Evolutionary conservation across 768 basidiomycete species (phyloP).

Genomic region (Floccularia luteovirens): DNA sequence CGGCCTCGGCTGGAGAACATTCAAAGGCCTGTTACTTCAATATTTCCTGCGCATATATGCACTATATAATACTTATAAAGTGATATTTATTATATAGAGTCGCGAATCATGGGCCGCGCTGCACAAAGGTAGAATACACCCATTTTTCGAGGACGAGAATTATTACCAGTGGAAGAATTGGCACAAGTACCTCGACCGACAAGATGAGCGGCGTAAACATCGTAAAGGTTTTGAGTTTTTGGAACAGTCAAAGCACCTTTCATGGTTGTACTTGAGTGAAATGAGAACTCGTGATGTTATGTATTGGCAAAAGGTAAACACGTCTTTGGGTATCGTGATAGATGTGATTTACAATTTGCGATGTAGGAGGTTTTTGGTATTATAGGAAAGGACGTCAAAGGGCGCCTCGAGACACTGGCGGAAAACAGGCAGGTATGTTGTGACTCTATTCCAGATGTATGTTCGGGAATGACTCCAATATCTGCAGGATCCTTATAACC

Average conservation of each 20-base stretch:
- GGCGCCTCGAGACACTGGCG: slow-evolving; percentile 17
- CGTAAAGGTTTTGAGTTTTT: slow-evolving; percentile 24
- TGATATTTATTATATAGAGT: slow-evolving; percentile 18
- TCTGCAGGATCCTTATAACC: slow-evolving; percentile 28
- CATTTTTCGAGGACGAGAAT: slow-evolving; percentile 30
- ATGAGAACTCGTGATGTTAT: slow-evolving; percentile 24
- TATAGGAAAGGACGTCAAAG: slow-evolving; percentile 17
- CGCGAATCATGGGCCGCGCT: slow-evolving; percentile 37
- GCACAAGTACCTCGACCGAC: slow-evolving; percentile 32
- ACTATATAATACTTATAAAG: too few species aligned
- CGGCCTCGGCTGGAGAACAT: slow-evolving; percentile 26
- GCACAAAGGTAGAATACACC: slow-evolving; percentile 26
- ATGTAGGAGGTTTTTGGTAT: slow-evolving; percentile 24
- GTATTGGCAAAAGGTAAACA: slow-evolving; percentile 22
- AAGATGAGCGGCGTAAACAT: slow-evolving; percentile 23
- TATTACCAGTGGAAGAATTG: slow-evolving; percentile 36
- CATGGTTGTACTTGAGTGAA: slow-evolving; percentile 27
- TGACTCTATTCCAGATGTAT: not conserved
- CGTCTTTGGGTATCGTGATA: not conserved
- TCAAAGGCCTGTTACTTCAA: slow-evolving; percentile 21
- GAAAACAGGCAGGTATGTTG: slow-evolving; percentile 21
- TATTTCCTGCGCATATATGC: not conserved
- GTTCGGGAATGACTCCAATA: not conserved
- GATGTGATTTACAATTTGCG: not conserved
- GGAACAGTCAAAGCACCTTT: slow-evolving; percentile 19